These are phyloP conservation scores for Lepiota brunneoincarnata DNA, from an alignment of 768 basidiomycete species.

Conservation along the genomic window DNA sequence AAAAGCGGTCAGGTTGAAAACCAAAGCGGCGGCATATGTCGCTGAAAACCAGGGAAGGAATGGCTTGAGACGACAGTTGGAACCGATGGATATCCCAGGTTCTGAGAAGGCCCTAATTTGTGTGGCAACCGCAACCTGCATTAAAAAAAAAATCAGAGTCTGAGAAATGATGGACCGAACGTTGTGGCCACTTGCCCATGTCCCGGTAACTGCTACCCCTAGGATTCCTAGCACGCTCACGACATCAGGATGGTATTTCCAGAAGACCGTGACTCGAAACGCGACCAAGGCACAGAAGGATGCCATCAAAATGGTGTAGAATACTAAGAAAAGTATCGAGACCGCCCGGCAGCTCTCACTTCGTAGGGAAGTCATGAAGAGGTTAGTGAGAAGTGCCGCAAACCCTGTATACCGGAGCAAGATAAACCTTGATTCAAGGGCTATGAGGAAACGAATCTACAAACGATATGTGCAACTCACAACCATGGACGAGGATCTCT, in stretches of 20 bases:
- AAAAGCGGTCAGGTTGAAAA: conserved; percentile 1
- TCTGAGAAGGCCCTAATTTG: conserved; percentile 24
- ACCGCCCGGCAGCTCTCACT: conserved; percentile 27
- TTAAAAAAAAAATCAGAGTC: not conserved
- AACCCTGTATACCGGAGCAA: conserved; percentile 31
- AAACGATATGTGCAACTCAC: conserved; percentile 18
- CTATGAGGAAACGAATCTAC: not conserved
- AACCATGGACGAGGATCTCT: conserved; percentile 26
- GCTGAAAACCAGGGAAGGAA: conserved; percentile 32
- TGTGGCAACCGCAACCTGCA: conserved; percentile 29
- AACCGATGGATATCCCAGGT: conserved; percentile 25
- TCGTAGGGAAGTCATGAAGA: conserved; percentile 26
- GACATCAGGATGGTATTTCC: conserved; percentile 21
- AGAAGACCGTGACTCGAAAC: conserved; percentile 30
- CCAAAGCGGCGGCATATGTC: conserved; percentile 22
- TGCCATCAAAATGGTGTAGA: conserved; percentile 25
- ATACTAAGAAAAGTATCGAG: conserved; percentile 26
- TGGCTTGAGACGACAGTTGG: conserved; percentile 30
- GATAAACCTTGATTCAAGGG: conserved; percentile 22
- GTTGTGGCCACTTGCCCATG: conserved; percentile 24
- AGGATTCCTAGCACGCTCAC: conserved; percentile 22
- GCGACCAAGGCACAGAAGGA: conserved; percentile 31
- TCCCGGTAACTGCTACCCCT: conserved; percentile 20
- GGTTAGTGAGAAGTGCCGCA: conserved; percentile 23
- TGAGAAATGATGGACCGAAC: not conserved